Base-by-base conservation (phyloP, 2,329 filamentous ascomycete genomes). In the Teratosphaeria viscida region DNA sequence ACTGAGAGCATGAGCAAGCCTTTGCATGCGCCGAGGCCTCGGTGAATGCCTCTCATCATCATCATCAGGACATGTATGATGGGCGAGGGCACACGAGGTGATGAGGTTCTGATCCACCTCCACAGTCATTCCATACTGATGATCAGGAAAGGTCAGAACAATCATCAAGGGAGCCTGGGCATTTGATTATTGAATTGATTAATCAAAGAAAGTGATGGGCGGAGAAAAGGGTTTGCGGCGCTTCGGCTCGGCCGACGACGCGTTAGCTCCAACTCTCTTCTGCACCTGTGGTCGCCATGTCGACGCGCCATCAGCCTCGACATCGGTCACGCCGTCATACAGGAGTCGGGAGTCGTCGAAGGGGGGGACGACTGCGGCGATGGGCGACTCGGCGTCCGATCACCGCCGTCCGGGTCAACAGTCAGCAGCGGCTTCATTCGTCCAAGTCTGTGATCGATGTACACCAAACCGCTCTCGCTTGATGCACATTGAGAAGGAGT, bases 351-450 rank as follows among this genome's bases (percentile, higher is more conserved):
- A 19, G 11, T n/a, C 14, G 16, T 47, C n/a, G 43, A 14, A 14
- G 2, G 2, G 7, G 7, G 35, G 11, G 43, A 47, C 8, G 43
- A 47, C 14, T 47, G n/a, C 43, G 7, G 43, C 7, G 7, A 47
- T 47, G 43, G 43, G 14, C 6, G 43, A 47, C n/a, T 47, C 43
- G 4, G 43, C 43, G 3, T 6, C 11, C 14, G 43, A 47, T 12
- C 43, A 47, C 4, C 43, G 43, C 19, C 43, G 14, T n/a, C 19
- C 19, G 14, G 7, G 43, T 0, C 43, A 47, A 23, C 43, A 47
- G 78, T 77, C 70, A 68, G 56, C 23, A 23, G 23, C 23, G 1
- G 23, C 23, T 23, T 23, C 62, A 71, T 55, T 74, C 68, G 16
- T 60, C 19, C 56, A 57, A 27, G 56, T 57, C 37, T 57, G 56